Conservation (phyloP, 2,329 filamentous ascomycete genomes). For the Tricladium varicosporioides region DNA sequence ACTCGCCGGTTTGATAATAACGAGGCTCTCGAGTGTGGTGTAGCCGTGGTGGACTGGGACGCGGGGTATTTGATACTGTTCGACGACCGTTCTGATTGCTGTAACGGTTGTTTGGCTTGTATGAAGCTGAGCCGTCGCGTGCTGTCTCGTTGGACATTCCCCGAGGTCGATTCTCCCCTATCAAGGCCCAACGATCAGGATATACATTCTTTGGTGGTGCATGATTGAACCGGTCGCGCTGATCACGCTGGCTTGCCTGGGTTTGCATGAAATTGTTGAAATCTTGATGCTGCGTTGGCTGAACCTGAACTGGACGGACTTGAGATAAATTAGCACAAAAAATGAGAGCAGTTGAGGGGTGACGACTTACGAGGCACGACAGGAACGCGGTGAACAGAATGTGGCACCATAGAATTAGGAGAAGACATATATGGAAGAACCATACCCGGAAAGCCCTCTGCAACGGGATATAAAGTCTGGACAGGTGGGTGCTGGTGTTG, state of each 20-base stretch:
- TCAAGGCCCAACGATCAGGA: neutral
- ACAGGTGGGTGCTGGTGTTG: neutral
- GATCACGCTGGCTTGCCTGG: constrained; percentile 2
- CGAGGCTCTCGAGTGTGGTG: constrained; percentile 5
- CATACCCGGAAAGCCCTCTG: neutral
- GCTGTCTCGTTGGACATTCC: constrained; percentile 15
- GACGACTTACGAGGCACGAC: constrained; percentile 1
- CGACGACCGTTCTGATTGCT: constrained; percentile 5
- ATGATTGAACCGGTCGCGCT: neutral
- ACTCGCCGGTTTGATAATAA: constrained; percentile 6
- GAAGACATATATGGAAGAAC: neutral
- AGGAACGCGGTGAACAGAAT: neutral
- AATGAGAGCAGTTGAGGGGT: no score
- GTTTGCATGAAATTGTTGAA: constrained; percentile 9
- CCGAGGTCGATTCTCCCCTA: constrained; percentile 5
- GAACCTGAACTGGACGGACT: neutral
- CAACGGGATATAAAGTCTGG: constrained; percentile 6
- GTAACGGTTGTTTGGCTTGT: neutral
- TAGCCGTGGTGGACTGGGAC: constrained; percentile 3
- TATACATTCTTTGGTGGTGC: neutral
- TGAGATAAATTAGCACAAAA: neutral
- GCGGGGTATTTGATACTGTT: constrained; percentile 7
- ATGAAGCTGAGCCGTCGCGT: neutral
- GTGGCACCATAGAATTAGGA: neutral
- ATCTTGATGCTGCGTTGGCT: neutral